phyloP scores from a whole-genome alignment of 192 early-diverging fungal species.

The Rhizophagus clarus region DNA sequence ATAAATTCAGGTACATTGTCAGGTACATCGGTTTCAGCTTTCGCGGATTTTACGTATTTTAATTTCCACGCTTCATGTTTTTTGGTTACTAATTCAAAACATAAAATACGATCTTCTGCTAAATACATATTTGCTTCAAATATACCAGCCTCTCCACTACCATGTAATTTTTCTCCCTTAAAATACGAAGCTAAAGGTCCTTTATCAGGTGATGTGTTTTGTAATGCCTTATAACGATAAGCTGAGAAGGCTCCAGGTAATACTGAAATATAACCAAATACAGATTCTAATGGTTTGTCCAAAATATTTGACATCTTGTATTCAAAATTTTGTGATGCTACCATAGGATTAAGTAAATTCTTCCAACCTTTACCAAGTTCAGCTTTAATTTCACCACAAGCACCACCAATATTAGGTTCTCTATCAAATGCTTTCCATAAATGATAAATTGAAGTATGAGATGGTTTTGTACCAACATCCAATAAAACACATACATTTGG shows the following conservation, averaged over 20 bases:
- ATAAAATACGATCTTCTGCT: slow-evolving; percentile 90
- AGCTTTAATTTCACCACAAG: slow-evolving; percentile 93
- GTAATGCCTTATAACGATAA: slow-evolving; percentile 85
- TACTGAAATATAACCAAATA: slow-evolving; percentile 96
- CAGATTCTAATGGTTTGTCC: slow-evolving; percentile 95
- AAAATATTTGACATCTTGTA: slow-evolving; percentile 98
- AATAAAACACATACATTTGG: slow-evolving; percentile 91
- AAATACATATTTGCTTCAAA: slow-evolving; percentile 95
- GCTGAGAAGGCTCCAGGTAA: slow-evolving; percentile 96
- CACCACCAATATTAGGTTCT: slow-evolving; percentile 81
- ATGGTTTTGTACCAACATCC: slow-evolving; percentile 92
- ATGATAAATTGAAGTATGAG: slow-evolving; percentile 82
- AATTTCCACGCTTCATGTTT: slow-evolving; percentile 76
- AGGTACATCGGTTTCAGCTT: slow-evolving; percentile 92
- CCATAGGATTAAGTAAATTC: slow-evolving; percentile 83
- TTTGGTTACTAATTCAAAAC: slow-evolving; percentile 93
- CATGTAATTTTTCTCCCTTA: slow-evolving; percentile 85
- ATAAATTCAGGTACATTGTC: slow-evolving; percentile 87
- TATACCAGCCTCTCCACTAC: slow-evolving; percentile 57
- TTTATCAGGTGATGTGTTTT: slow-evolving; percentile 59
- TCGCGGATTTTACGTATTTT: slow-evolving; percentile 86
- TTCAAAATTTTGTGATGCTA: slow-evolving; percentile 97
- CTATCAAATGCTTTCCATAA: slow-evolving; percentile 92
- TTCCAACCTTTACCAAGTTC: slow-evolving; percentile 73
- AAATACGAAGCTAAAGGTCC: slow-evolving; percentile 86